These are phyloP conservation scores for Orbilia blumenaviensis DNA, from an alignment of 2,329 filamentous ascomycete genomes.

Conservation along the genomic window DNA sequence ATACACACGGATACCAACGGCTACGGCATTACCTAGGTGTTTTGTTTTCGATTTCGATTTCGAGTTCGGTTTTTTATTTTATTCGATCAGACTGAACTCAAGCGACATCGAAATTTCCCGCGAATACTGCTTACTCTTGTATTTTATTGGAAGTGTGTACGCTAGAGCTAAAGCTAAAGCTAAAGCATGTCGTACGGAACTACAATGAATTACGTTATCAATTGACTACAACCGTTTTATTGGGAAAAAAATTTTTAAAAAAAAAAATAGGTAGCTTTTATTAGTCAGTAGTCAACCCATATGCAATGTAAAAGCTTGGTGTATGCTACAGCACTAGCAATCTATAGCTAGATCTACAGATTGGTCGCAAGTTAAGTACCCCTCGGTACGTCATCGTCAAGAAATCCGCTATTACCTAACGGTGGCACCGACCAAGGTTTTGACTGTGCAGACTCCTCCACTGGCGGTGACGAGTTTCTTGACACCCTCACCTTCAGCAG, in stretches of 20 bases:
- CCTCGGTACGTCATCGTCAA: neutral
- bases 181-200: neutral
- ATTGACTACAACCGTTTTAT: neutral
- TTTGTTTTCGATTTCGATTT: conserved; percentile 13
- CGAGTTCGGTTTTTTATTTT: neutral
- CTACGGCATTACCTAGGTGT: conserved; percentile 35
- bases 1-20: conserved; percentile 20
- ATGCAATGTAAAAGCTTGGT: too few species aligned
- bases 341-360: neutral
- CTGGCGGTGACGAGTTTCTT: conserved; percentile 76
- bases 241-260: neutral
- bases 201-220: neutral
- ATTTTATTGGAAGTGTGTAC: conserved; percentile 17
- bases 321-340: neutral
- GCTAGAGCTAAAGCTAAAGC: neutral
- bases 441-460: conserved; percentile 83
- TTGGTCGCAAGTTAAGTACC: too few species aligned
- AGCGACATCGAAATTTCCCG: neutral
- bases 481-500: conserved; percentile 65
- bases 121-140: neutral
- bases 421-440: conserved; percentile 78
- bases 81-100: conserved; percentile 19
- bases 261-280: conserved; percentile 8
- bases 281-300: neutral
- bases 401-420: conserved; percentile 71